Percentiles rank a stretch among this genome's conserved stretches.
Conservation (phyloP, 192 early-diverging fungal species). For the Helicostylum pulchrum region DNA sequence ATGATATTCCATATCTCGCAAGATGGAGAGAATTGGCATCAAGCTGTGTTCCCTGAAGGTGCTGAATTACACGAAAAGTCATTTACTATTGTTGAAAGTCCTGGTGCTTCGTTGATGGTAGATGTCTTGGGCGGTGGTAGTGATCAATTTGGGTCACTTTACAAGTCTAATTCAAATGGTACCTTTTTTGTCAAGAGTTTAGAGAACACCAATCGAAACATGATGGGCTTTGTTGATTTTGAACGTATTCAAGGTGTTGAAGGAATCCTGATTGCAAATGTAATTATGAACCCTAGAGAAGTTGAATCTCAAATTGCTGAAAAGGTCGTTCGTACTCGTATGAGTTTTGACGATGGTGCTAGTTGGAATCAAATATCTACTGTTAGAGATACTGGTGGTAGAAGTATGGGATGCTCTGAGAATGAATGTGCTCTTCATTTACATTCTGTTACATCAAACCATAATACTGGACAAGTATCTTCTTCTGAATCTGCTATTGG, state of each 20-base stretch:
- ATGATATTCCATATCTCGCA: conserved; percentile 31
- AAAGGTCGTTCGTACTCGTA: conserved; percentile 66
- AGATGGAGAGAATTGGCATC: conserved; percentile 39
- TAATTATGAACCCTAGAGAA: conserved; percentile 76
- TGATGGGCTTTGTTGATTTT: conserved; percentile 79
- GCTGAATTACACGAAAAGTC: conserved; percentile 54
- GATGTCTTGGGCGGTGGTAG: conserved; percentile 56
- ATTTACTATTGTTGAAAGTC: conserved; percentile 86
- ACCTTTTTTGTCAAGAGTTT: conserved; percentile 78
- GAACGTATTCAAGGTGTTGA: conserved; percentile 81
- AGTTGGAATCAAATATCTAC: conserved; percentile 66
- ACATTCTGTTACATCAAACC: conserved; percentile 73
- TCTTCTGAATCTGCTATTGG: conserved; percentile 74
- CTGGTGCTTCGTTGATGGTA: conserved; percentile 62
- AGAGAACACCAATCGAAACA: conserved; percentile 78
- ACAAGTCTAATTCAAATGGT: conserved; percentile 85
- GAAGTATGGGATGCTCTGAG: conserved; percentile 13
- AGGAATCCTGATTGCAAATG: conserved; percentile 84
- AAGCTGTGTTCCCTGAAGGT: conserved; percentile 50
- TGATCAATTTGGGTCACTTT: conserved; percentile 65
- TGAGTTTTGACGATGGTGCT: conserved; percentile 86
- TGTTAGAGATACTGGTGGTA: conserved; percentile 23
- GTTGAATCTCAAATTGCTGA: conserved; percentile 33
- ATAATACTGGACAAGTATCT: conserved; percentile 70
- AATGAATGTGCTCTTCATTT: conserved; percentile 75